phyloP scores from a whole-genome alignment of 345 rosid genomes.

The Rhizophora apiculata region DNA sequence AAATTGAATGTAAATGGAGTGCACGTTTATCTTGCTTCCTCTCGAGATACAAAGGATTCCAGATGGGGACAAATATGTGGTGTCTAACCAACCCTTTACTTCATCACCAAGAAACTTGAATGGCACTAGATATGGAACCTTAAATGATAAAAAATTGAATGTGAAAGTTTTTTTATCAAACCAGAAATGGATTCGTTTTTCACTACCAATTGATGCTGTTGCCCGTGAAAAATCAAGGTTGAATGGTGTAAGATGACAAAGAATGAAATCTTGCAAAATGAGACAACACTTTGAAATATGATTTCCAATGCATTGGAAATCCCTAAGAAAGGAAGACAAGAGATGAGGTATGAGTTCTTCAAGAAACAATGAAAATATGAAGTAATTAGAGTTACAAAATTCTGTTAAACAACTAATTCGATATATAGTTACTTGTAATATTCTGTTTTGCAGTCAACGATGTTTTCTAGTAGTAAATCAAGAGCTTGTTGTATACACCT shows the following conservation, averaged over 20 bases:
- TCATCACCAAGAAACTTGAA: constrained; percentile 96
- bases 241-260: not conserved
- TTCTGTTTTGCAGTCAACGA: not conserved
- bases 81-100: constrained; percentile 93
- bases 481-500: not conserved
- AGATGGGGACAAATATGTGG: constrained; percentile 71
- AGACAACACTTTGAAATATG: not conserved
- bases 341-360: not conserved
- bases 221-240: constrained; percentile 44
- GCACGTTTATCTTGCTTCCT: constrained; percentile 74
- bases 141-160: constrained; percentile 77
- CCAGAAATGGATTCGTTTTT: constrained; percentile 59
- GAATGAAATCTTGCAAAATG: not conserved
- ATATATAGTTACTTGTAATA: too few relatives aligned
- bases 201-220: constrained; percentile 64
- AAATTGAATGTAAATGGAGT: not conserved
- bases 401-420: too few relatives aligned
- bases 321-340: not conserved
- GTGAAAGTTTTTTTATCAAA: constrained; percentile 82
- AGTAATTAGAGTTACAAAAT: too few relatives aligned
- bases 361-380: too few relatives aligned
- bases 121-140: constrained; percentile 95
- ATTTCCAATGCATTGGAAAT: not conserved
- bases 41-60: constrained; percentile 89
- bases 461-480: not conserved